Evolutionary conservation across 208 protist genomes (phyloP), one percentile per base, ranked within the genome.

Genomic region (Blastocrithidia nonstop): DNA sequence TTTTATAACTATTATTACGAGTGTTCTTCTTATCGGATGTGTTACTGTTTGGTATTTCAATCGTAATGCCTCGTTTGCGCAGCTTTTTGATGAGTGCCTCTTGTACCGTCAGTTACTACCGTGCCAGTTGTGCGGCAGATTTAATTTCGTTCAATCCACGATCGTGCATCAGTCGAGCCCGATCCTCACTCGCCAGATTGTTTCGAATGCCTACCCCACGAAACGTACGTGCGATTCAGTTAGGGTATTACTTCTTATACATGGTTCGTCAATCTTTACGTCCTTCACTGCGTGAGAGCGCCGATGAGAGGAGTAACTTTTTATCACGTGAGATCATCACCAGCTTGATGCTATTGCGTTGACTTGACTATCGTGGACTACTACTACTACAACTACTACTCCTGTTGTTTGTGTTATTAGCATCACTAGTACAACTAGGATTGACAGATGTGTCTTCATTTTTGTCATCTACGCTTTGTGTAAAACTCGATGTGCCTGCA

Each of bases 221-320:
- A 27, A 62, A 68, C 3, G 57, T 66, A 32, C 76, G 68, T 24
- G 70, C 44, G 15, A 76, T 39, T 46, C 57, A 90, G 8, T 62
- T 20, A 3, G 72, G 72, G 50, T 84, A 86, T 57, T 90, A 75
- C 36, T 83, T 61, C 0, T 46, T 45, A 36, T 77, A 90, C 19
- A 70, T 24, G 23, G 69, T 61, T 55, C 73, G 79, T 76, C 81
- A 90, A 0, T 37, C 52, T 19, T 56, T 60, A 47, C 71, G 68
- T 16, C 63, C 69, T 6, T 80, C 70, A 47, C 57, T 77, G 19
- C 60, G 75, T 11, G 50, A 62, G 23, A 90, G 56, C 33, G 57
- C 53, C 24, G 54, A 49, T 1, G 66, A 46, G 4, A 63, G 19
- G 20, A 83, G 46, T 15, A 53, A 48, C 19, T 50, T 48, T 61